These are phyloP conservation scores for Neurospora sp. DNA, from an alignment of 495 filamentous ascomycete species.

Conservation along the genomic window DNA sequence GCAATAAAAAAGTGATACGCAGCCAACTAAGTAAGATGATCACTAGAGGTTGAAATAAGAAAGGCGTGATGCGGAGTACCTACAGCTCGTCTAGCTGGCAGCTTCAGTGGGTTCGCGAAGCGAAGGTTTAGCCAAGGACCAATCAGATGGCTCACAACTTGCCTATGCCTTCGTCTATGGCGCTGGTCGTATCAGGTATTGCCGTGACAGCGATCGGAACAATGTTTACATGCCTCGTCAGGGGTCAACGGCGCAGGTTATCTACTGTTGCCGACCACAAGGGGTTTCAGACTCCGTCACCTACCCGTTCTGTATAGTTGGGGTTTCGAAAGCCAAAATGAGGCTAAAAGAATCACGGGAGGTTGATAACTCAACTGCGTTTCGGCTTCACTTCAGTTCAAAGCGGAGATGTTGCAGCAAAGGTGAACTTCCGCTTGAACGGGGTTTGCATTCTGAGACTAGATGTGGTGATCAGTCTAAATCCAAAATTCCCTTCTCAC, in stretches of 20 bases:
- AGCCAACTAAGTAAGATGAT: not conserved
- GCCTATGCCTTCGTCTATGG: not conserved
- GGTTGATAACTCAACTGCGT: not conserved
- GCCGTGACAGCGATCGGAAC: not conserved
- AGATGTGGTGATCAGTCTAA: not conserved
- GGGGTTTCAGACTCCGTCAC: not conserved
- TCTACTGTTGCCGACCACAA: not conserved
- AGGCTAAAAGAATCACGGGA: not conserved
- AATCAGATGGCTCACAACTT: not conserved
- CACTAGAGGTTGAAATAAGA: not conserved
- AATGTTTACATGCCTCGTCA: not conserved
- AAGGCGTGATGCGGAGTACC: not conserved
- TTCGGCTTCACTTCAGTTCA: not conserved
- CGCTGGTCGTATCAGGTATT: not conserved
- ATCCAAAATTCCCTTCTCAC: not conserved
- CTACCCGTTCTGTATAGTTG: not conserved
- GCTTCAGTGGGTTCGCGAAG: not conserved
- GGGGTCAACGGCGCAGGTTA: not conserved
- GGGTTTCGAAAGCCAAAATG: not conserved
- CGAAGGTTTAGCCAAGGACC: not conserved
- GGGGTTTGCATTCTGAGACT: not conserved
- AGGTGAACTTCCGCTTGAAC: not conserved
- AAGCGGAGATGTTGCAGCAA: not conserved
- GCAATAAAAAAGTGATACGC: not conserved
- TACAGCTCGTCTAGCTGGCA: not conserved